Conservation (phyloP, 805 yeast species). For the Tetrapisispora nanseiensis region DNA sequence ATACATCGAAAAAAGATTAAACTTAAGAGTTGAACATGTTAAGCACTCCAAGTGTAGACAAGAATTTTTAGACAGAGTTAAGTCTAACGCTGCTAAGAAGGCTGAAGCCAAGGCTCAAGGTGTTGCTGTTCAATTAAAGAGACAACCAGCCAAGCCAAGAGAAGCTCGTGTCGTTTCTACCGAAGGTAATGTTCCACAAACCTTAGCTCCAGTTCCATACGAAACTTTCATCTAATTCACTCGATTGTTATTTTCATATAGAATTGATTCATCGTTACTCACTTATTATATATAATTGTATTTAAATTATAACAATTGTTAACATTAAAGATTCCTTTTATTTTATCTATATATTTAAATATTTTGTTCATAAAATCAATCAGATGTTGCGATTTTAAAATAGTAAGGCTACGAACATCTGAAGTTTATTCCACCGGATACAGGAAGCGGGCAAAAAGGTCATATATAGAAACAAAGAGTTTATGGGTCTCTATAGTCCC, state of each 20-base stretch:
- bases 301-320: slow-evolving; percentile 5
- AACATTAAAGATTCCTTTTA: not conserved
- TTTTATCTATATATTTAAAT: not conserved
- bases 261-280: slow-evolving; percentile 2
- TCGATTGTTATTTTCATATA: slow-evolving; percentile 7
- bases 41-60: slow-evolving; percentile 99
- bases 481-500: no score
- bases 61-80: slow-evolving; percentile 98
- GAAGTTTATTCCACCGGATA: no score
- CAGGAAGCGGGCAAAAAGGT: no score
- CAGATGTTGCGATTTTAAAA: no score
- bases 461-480: no score
- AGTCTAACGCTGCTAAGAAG: slow-evolving; percentile 89
- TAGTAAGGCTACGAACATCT: no score
- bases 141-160: slow-evolving; percentile 99
- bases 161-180: slow-evolving; percentile 77
- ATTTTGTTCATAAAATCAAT: no score
- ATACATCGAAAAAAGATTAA: slow-evolving; percentile 97
- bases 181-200: slow-evolving; percentile 80
- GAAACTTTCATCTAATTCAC: slow-evolving; percentile 90
- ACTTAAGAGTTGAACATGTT: slow-evolving; percentile 97
- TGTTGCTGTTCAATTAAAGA: slow-evolving; percentile 82
- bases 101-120: slow-evolving; percentile 93
- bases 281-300: slow-evolving; percentile 4
- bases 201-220: slow-evolving; percentile 98